Base-by-base conservation (phyloP, 257 asterid species). In the Euphrasia confusa region DNA sequence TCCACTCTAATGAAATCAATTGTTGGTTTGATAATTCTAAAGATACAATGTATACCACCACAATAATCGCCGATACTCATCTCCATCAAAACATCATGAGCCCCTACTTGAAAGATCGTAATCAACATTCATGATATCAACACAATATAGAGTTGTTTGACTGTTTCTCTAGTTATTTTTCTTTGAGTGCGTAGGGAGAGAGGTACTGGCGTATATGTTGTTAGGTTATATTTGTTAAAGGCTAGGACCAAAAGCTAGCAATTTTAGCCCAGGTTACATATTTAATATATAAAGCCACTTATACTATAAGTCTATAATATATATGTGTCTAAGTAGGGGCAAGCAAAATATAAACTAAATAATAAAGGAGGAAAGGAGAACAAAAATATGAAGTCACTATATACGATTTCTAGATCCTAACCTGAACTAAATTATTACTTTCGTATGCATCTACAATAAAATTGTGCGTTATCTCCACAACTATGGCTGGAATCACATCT, bases 401-500 rank as follows among this genome's bases (percentile, higher is more conserved):
- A 45, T 32, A 67, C 47, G 54, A 32, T 10, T 63, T 54, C 60
- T 55, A 37, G 47, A 42, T 42, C 37, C 58, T 54, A 64, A 52
- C 32, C 49, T 45, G 58, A 62, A 57, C 10, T 18, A 1, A 49
- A 6, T 54, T 14, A 1, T 15, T 5, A 60, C 4, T 61, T 7
- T 6, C 9, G 10, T 35, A 35, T 35, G 58, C 40, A 35, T n/a
- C 55, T 28, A 27, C 17, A 50, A 17, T 35, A 35, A 9, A 27
- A 52, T 11, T 30, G 58, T 32, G 5, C 13, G 24, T 35, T 35
- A 47, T 64, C 59, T 54, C 56, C 33, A 58, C 68, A 62, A 47
- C 33, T 50, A 62, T 39, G 18, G 61, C 40, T 57, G 71, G 78
- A 68, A 56, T 47, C 63, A 59, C 69, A 62, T 78, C 61, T 57